Evolutionary conservation across 768 basidiomycete genomes (phyloP).

Genomic region (Tephrocybe sp.): DNA sequence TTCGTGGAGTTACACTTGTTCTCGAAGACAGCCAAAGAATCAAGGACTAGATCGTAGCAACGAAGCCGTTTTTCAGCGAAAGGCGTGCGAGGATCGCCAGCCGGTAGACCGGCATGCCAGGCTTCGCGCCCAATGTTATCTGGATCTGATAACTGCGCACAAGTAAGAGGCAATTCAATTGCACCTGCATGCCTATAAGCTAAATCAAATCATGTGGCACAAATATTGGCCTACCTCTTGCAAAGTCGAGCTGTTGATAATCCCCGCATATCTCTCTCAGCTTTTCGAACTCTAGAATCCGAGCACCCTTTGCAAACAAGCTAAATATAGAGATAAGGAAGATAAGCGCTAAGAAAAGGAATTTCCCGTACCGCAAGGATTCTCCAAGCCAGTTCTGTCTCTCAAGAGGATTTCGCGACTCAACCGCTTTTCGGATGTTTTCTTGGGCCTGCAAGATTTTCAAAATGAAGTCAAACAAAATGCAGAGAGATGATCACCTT

Average conservation of each 20-base stretch:
- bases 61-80: constrained; percentile 61
- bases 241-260: constrained; percentile 82
- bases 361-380: constrained; percentile 69
- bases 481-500: constrained; percentile 55
- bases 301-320: constrained; percentile 85
- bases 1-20: constrained; percentile 44
- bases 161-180: constrained; percentile 80
- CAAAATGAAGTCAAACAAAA: neutral
- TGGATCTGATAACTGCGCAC: constrained; percentile 77
- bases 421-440: constrained; percentile 86
- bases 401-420: constrained; percentile 72
- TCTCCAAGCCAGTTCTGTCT: constrained; percentile 80
- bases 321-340: constrained; percentile 36
- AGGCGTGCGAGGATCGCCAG: constrained; percentile 57
- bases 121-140: constrained; percentile 75
- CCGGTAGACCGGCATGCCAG: constrained; percentile 63
- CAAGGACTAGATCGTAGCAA: constrained; percentile 84
- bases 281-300: constrained; percentile 80
- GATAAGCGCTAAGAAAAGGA: neutral
- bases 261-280: constrained; percentile 87
- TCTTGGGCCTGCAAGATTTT: constrained; percentile 73
- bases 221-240: constrained; percentile 55
- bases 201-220: neutral
- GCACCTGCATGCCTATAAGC: constrained; percentile 54
- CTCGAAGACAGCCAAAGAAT: constrained; percentile 81